A percentile compares a stretch with the other conserved stretches of the same genome.
Evolutionary conservation across 192 early-diverging fungal genomes (phyloP).

Genomic region (Mortierella hygrophila): DNA sequence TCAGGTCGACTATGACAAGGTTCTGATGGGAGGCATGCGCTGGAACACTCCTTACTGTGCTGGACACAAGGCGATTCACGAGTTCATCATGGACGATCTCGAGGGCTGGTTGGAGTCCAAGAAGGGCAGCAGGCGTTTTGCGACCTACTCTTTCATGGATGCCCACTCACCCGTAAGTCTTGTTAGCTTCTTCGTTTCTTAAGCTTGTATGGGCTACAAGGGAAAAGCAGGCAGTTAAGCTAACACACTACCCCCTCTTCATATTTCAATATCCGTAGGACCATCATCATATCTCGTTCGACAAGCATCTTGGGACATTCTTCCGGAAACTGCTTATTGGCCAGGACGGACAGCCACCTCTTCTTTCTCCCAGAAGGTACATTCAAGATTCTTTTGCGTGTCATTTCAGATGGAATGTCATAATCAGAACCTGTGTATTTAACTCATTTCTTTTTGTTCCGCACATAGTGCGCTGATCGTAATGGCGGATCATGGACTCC

Average conservation of each 20-base stretch:
- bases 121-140: slow-evolving; percentile 38
- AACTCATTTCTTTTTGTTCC: neutral
- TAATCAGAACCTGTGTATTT: neutral
- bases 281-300: slow-evolving; percentile 52
- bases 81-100: slow-evolving; percentile 50
- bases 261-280: slow-evolving; percentile 8
- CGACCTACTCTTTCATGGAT: slow-evolving; percentile 54
- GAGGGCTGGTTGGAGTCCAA: slow-evolving; percentile 42
- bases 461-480: slow-evolving; percentile 41
- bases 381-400: neutral
- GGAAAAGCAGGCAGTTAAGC: neutral
- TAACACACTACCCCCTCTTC: neutral
- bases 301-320: slow-evolving; percentile 19
- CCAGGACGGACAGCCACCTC: slow-evolving; percentile 30
- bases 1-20: slow-evolving; percentile 22
- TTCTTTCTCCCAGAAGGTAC: slow-evolving; percentile 47
- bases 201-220: neutral
- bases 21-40: slow-evolving; percentile 52
- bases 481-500: slow-evolving; percentile 55
- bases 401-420: neutral
- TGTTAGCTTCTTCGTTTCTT: neutral
- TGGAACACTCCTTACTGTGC: slow-evolving; percentile 52
- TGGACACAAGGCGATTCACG: slow-evolving; percentile 49
- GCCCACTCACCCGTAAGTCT: slow-evolving; percentile 48
- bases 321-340: slow-evolving; percentile 32